Base-by-base conservation (phyloP, 495 filamentous ascomycete genomes). In the Tetracladium marchalianum region DNA sequence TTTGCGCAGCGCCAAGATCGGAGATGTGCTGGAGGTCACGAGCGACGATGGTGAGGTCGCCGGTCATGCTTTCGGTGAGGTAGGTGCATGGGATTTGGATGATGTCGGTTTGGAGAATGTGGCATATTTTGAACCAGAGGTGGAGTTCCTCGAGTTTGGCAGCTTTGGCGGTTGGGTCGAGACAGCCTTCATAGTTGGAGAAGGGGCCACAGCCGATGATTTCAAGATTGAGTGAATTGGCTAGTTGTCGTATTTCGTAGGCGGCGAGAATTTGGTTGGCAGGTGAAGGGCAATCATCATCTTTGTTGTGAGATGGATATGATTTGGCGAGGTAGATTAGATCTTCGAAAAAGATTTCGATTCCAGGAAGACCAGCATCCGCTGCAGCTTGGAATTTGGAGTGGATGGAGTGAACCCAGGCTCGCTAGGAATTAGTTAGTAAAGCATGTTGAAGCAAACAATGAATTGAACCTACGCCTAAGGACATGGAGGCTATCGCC, bases 341-440 rank as follows among this genome's bases (percentile, higher is more conserved):
- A 62, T 93, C 86, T n/a, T 90, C 87, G 60, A 81, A 79, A 69
- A 87, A 88, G 31, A 88, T 69, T 61, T 90, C 87, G 52, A 90
- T 77, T 35, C 80, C 85, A 48, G 74, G 60, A 61, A n/a, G n/a
- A 16, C 83, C 83, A 50, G 82, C 70, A 31, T 66, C 64, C 13
- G 74, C 65, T 12, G 86, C 84, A 55, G 75, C 71, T 46, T 76
- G 70, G 18, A 93, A 70, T 60, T 87, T 89, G 54, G 69, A 57
- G 5, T 65, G 62, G 12, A 90, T 70, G 11, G 70, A 63, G 51
- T 83, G 76, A 51, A 77, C 73, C 51, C 70, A 73, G 10, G 76
- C 77, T 8, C 54, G 54, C 50, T 52, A 31, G 16, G 11, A 15
- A 10, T 15, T 48, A n/a, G 41, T 55, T 44, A 46, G 52, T 35